Evolutionary conservation across 768 basidiomycete genomes (phyloP).

Genomic region (Leccinum aurantiacum): DNA sequence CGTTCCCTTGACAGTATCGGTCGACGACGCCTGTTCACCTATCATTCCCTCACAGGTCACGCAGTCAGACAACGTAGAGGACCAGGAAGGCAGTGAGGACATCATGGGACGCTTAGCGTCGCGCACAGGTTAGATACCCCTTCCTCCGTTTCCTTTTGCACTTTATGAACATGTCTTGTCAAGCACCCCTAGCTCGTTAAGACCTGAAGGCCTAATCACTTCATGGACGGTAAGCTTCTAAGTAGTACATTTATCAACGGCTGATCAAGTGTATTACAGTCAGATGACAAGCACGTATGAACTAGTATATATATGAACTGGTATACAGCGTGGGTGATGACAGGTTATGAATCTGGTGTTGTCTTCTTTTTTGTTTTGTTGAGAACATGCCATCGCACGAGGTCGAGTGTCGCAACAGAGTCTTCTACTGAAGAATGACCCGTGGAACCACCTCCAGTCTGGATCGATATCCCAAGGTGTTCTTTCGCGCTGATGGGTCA

Average conservation of each 20-base stretch:
- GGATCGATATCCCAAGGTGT: slow-evolving; percentile 77
- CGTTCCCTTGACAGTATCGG: slow-evolving; percentile 3
- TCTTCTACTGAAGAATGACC: slow-evolving; percentile 94
- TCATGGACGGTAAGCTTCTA: slow-evolving; percentile 2
- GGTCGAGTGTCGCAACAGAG: slow-evolving; percentile 82
- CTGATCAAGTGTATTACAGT: background rate
- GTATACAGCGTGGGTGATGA: slow-evolving; percentile 2
- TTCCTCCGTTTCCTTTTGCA: slow-evolving; percentile 4
- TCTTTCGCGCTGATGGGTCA: slow-evolving; percentile 64
- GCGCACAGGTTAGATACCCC: slow-evolving; percentile 57
- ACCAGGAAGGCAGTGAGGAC: slow-evolving; percentile 84
- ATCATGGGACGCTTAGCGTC: slow-evolving; percentile 75
- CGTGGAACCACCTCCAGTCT: slow-evolving; percentile 66
- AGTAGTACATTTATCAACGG: background rate
- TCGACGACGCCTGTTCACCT: slow-evolving; percentile 13
- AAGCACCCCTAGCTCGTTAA: slow-evolving; percentile 34
- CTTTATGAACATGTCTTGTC: slow-evolving; percentile 15
- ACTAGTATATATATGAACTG: background rate
- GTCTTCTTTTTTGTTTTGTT: slow-evolving; percentile 47
- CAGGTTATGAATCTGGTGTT: slow-evolving; percentile 15
- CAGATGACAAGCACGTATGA: background rate
- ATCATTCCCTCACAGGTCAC: slow-evolving; percentile 56
- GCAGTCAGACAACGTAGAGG: slow-evolving; percentile 80
- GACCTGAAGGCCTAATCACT: background rate
- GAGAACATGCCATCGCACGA: slow-evolving; percentile 79